These are phyloP conservation scores for Paecilomyces niveus DNA, from an alignment of 2,329 filamentous ascomycete species.

Conservation along the genomic window DNA sequence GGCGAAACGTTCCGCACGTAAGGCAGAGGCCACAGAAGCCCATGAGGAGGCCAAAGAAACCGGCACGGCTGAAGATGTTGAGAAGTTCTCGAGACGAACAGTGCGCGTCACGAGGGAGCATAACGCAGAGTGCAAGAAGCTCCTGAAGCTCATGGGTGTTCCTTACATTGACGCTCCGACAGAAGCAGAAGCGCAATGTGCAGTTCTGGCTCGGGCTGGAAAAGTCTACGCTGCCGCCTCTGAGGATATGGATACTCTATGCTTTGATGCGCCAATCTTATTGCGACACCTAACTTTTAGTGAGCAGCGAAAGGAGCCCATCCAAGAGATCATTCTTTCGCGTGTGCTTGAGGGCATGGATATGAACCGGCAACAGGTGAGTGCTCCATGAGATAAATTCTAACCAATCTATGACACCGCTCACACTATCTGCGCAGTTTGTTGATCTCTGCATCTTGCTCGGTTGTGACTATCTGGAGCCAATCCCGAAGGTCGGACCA, in stretches of 20 bases:
- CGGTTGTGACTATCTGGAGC: slow-evolving; percentile 95
- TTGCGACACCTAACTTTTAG: slow-evolving; percentile 92
- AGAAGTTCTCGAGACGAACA: slow-evolving; percentile 91
- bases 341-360: slow-evolving; percentile 77
- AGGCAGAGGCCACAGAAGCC: slow-evolving; percentile 81
- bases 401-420: slow-evolving; percentile 3
- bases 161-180: slow-evolving; percentile 93
- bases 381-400: slow-evolving; percentile 6
- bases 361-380: slow-evolving; percentile 81
- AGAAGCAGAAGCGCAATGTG: slow-evolving; percentile 95
- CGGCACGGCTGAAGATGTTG: slow-evolving; percentile 92
- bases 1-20: slow-evolving; percentile 91
- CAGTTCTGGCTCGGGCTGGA: slow-evolving; percentile 76
- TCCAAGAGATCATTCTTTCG: slow-evolving; percentile 86
- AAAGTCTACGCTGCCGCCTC: slow-evolving; percentile 96
- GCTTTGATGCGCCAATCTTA: slow-evolving; percentile 86
- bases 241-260: slow-evolving; percentile 98
- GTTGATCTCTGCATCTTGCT: slow-evolving; percentile 96
- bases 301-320: slow-evolving; percentile 94
- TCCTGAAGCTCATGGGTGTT: slow-evolving; percentile 92
- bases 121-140: slow-evolving; percentile 84
- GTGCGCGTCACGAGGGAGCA: slow-evolving; percentile 95
- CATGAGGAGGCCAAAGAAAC: slow-evolving; percentile 96
- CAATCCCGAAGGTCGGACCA: slow-evolving; percentile 89
- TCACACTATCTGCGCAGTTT: slow-evolving; percentile 52